Evolutionary conservation across 805 yeast genomes (phyloP), one percentile per base, ranked within the genome.

Genomic region (Yamadazyma kitorensis): DNA sequence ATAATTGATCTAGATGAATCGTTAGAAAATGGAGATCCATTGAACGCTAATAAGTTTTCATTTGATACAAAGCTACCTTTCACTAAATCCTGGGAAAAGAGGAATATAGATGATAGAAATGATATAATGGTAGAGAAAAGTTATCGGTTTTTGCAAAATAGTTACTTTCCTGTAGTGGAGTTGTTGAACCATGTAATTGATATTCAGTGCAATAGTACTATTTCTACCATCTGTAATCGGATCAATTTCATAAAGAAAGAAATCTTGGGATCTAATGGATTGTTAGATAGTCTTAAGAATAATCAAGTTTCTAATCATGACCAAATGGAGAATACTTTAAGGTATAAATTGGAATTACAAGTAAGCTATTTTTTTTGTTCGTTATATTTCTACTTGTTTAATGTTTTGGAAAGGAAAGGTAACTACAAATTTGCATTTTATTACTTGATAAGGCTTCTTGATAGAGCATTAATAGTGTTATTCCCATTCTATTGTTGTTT

Each of bases 21-120:
- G 46, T 37, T 55, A 52, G 13, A 54, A 38, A 41, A 51, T 30
- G 72, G 72, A 2, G 57, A 54, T 28, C 70, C 71, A 1, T 41
- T 58, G 24, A 49, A 45, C 39, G 51, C 58, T 4, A 46, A 30
- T 58, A 59, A 48, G 31, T 64, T 34, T 23, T 47, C 47, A 31
- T 49, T 39, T 34, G 70, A 66, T 37, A 46, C 61, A 2, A 51
- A 49, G 28, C 27, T 51, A 7, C 70, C 70, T 0, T 48, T 35
- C 29, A 52, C 39, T 31, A 37, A 36, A 6, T 40, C n/a, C n/a
- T n/a, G n/a, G n/a, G n/a, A n/a, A n/a, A n/a, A n/a, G n/a, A n/a
- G n/a, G 11, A 43, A 48, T 12, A 52, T 50, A 29, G 22, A 20
- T 20, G 9, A 20, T 7, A 20, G 22, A 20, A 20, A 10, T 7